phyloP scores from a whole-genome alignment of 805 yeast genomes.

The Clavispora vitiphila region DNA sequence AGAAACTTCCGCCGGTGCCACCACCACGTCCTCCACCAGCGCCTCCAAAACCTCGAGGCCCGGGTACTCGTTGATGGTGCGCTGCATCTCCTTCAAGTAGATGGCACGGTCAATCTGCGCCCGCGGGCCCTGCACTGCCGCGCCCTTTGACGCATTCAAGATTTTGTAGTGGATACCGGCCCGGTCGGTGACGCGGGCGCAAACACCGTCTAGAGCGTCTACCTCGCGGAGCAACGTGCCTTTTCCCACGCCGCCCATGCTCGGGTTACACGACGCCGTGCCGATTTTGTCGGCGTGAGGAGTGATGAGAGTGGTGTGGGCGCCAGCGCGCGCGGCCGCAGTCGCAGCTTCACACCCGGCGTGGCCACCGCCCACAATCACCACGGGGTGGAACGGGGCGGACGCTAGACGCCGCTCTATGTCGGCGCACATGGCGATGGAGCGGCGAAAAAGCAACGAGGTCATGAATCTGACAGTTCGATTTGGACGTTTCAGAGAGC shows the following conservation, averaged over 20 bases:
- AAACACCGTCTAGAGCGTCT: constrained; percentile 94
- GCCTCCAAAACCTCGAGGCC: constrained; percentile 63
- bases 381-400: constrained; percentile 51
- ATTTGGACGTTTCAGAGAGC: too few relatives aligned
- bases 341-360: constrained; percentile 98
- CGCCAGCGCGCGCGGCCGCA: constrained; percentile 84
- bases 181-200: constrained; percentile 78
- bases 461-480: neutral
- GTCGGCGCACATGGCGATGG: constrained; percentile 32
- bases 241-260: constrained; percentile 97
- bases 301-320: constrained; percentile 65
- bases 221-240: constrained; percentile 90
- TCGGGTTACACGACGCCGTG: constrained; percentile 94
- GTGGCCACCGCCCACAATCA: constrained; percentile 96
- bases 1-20: constrained; percentile 43
- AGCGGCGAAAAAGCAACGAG: neutral
- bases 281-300: constrained; percentile 77
- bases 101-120: constrained; percentile 90
- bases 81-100: constrained; percentile 77
- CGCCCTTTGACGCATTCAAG: constrained; percentile 81
- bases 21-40: constrained; percentile 78
- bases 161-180: constrained; percentile 92
- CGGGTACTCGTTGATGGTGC: constrained; percentile 47
- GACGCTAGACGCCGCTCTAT: constrained; percentile 23
- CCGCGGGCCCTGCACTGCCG: constrained; percentile 98